Conservation (phyloP, 176 grass and related monocot genomes). For the Alopecurus myosuroides region DNA sequence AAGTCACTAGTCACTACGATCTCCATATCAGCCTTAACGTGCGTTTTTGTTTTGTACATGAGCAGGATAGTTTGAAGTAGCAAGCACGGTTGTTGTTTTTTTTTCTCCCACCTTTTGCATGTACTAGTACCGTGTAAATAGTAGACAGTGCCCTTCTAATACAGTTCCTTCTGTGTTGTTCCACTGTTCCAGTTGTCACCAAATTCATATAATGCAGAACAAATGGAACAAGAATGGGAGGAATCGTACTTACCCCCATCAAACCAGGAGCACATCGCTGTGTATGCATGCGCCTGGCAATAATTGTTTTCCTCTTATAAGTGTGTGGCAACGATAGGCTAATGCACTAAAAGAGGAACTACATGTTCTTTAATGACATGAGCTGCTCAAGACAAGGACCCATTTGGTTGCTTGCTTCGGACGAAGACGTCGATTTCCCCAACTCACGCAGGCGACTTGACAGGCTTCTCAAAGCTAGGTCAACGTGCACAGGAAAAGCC, state of each 20-base stretch:
- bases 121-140: neutral
- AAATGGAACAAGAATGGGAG: no score
- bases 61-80: neutral
- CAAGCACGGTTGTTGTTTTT: neutral
- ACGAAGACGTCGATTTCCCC: neutral
- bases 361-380: neutral
- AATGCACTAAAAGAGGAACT: neutral
- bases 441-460: constrained; percentile 28
- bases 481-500: constrained; percentile 28
- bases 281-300: constrained; percentile 2
- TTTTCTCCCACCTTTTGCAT: neutral
- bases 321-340: neutral
- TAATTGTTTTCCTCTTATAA: neutral
- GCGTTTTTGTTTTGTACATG: constrained; percentile 18
- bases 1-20: neutral
- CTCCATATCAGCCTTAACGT: neutral
- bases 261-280: neutral
- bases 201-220: neutral
- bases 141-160: neutral
- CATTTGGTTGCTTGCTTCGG: constrained; percentile 23
- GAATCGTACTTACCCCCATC: neutral
- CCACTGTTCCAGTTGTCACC: neutral
- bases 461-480: constrained; percentile 26
- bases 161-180: neutral
- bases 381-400: neutral